Evolutionary conservation across 305 asterid genomes (phyloP).

Genomic region (Solanum aculeatissimum): DNA sequence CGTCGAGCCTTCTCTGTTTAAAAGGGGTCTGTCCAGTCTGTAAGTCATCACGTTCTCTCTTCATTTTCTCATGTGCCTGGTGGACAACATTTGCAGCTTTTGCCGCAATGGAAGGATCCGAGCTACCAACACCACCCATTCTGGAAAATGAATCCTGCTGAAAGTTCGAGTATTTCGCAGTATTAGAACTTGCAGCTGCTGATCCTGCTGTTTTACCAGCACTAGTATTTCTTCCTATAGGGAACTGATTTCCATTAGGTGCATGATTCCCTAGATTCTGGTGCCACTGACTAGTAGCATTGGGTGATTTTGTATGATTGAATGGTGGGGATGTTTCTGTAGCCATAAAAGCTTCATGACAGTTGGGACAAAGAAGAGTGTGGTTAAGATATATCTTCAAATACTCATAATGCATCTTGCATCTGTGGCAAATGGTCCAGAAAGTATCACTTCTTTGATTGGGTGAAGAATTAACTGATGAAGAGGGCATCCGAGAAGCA

Average conservation of each 20-base stretch:
- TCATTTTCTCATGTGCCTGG: slow-evolving; percentile 53
- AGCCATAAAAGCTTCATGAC: slow-evolving; percentile 59
- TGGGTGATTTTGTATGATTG: slow-evolving; percentile 15
- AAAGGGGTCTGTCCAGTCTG: slow-evolving; percentile 4
- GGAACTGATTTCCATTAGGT: slow-evolving; percentile 15
- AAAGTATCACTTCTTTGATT: slow-evolving; percentile 45
- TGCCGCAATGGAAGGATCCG: slow-evolving; percentile 45
- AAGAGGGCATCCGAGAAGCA: slow-evolving; percentile 10
- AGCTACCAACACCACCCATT: slow-evolving; percentile 18
- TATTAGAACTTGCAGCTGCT: slow-evolving; percentile 15
- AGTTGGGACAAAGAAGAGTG: slow-evolving; percentile 68
- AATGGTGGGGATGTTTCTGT: slow-evolving; percentile 53
- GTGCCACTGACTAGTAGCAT: slow-evolving; percentile 5
- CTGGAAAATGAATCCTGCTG: slow-evolving; percentile 29
- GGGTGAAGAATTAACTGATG: slow-evolving; percentile 27
- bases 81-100: slow-evolving; percentile 52
- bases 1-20: slow-evolving; percentile 40
- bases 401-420: slow-evolving; percentile 75
- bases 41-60: slow-evolving; percentile 47
- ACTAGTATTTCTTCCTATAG: slow-evolving; percentile 19
- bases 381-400: slow-evolving; percentile 46
- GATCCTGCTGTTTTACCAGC: slow-evolving; percentile 24
- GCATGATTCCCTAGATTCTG: slow-evolving; percentile 11
- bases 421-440: slow-evolving; percentile 73
- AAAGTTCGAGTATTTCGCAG: slow-evolving; percentile 7